Evolutionary conservation across 2,329 filamentous ascomycete species (phyloP).

Genomic region (Pezicula radicicola): DNA sequence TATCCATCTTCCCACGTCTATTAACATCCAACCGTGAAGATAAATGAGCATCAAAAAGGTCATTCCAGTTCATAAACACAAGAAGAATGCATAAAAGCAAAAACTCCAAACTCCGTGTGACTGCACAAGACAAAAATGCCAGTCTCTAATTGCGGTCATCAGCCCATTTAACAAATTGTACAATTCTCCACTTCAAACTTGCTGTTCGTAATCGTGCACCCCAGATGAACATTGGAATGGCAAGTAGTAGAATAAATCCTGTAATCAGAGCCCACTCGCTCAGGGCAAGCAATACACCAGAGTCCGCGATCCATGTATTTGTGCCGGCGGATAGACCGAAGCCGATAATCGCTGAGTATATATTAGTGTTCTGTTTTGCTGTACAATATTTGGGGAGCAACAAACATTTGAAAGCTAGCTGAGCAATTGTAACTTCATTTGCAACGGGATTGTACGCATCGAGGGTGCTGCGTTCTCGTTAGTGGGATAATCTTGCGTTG

Average conservation of each 20-base stretch:
- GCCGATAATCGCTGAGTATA: slow-evolving; percentile 6
- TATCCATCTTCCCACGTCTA: too few relatives aligned
- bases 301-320: slow-evolving; percentile 9
- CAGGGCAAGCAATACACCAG: slow-evolving; percentile 6
- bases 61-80: too few relatives aligned
- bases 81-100: too few relatives aligned
- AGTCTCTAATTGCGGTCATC: background rate
- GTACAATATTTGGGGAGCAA: background rate
- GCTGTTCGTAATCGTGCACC: slow-evolving; percentile 8
- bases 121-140: too few relatives aligned
- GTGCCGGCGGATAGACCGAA: slow-evolving; percentile 11
- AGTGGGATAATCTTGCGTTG: background rate
- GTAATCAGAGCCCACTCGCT: slow-evolving; percentile 9
- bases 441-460: slow-evolving; percentile 14
- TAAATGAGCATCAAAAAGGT: too few relatives aligned
- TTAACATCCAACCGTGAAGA: too few relatives aligned
- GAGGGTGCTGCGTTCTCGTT: slow-evolving; percentile 3
- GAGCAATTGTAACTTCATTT: slow-evolving; percentile 14
- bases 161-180: slow-evolving; percentile 5
- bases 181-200: slow-evolving; percentile 10
- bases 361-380: background rate
- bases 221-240: slow-evolving; percentile 12
- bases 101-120: too few relatives aligned
- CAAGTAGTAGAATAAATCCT: slow-evolving; percentile 3
- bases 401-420: slow-evolving; percentile 14